Evolutionary conservation across 2,329 filamentous ascomycete genomes (phyloP), one percentile per base, ranked within the genome.

Genomic region (Alternaria gansuensis): DNA sequence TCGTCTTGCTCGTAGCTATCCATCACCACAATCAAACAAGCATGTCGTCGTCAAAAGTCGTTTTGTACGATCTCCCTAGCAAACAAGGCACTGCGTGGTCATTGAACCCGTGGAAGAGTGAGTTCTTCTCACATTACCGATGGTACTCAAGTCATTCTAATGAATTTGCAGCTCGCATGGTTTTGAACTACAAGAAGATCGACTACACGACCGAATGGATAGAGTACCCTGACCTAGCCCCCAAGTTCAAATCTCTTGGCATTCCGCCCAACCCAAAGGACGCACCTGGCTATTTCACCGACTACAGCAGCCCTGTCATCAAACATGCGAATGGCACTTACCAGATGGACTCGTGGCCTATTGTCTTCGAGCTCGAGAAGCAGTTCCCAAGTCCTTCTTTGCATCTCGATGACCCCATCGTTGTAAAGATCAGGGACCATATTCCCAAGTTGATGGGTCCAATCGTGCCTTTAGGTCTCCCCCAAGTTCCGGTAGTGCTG

Each of bases 31-130:
- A 28, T 4, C 23, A 23, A 51, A n/a, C 43, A 50, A 56, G 23
- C n/a, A 71, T 58, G 55, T 31, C 53, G 6, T 74, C 77, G 57
- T 55, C 71, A 29, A 71, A 81, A 61, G 78, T 88, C 36, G 77
- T 84, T 8, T 73, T 91, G 2, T 90, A 86, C 65, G 89, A 91
- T 71, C 74, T 91, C 3, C 84, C 88, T 3, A 87, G 81, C 75
- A 83, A 80, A 70, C 76, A 78, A 14, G 73, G 78, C 37, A 77
- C 76, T 7, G 71, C 79, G 50, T 91, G 89, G 89, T 89, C 88
- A 1, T 77, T 85, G 44, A 92, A 91, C 71, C 85, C 88, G 0
- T 91, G 88, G 88, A 91, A 89, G 77, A 86, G 88, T 89, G 77
- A 67, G 74, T 73, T 10, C 4, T 5, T 40, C 8, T 2, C 21